phyloP scores from a whole-genome alignment of 164 flowering plant genomes.

The Berberis vulgaris region DNA sequence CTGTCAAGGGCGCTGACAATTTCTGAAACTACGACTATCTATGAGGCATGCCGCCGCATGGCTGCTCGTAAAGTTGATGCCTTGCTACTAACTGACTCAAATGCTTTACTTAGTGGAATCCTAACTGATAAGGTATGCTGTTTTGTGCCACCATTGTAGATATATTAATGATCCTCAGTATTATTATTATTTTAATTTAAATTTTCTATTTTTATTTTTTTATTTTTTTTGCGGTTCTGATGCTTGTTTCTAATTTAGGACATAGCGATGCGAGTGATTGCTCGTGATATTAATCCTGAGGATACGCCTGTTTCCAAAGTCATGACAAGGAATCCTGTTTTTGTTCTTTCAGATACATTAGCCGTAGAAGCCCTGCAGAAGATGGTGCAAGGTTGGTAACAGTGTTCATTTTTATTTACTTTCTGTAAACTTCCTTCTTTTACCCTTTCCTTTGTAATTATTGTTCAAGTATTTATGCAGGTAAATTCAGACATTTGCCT shows the following conservation, averaged over 20 bases:
- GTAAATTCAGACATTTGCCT: slow-evolving; percentile 97
- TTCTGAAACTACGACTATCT: slow-evolving; percentile 71
- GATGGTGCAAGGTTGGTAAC: slow-evolving; percentile 84
- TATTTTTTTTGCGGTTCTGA: too few species aligned
- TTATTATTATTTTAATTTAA: not conserved
- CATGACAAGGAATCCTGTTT: slow-evolving; percentile 93
- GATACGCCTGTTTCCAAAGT: slow-evolving; percentile 92
- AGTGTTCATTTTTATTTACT: not conserved
- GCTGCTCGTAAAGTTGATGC: slow-evolving; percentile 97
- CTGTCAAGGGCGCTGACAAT: slow-evolving; percentile 89
- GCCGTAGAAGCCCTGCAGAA: slow-evolving; percentile 99
- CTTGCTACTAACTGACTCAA: slow-evolving; percentile 82
- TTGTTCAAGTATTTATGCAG: slow-evolving; percentile 29
- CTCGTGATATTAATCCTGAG: slow-evolving; percentile 69
- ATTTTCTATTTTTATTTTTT: not conserved
- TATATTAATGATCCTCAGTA: not conserved
- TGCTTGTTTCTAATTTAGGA: slow-evolving; percentile 43
- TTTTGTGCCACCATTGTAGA: not conserved
- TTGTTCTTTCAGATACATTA: slow-evolving; percentile 92
- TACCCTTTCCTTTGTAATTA: not conserved
- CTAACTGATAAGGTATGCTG: slow-evolving; percentile 82
- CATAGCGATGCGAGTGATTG: slow-evolving; percentile 81
- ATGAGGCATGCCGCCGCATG: slow-evolving; percentile 92
- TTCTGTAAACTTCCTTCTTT: not conserved
- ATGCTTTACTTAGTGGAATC: slow-evolving; percentile 94